Base-by-base conservation (phyloP, 2,329 filamentous ascomycete genomes). In the Fusarium neocosmosporiellum region DNA sequence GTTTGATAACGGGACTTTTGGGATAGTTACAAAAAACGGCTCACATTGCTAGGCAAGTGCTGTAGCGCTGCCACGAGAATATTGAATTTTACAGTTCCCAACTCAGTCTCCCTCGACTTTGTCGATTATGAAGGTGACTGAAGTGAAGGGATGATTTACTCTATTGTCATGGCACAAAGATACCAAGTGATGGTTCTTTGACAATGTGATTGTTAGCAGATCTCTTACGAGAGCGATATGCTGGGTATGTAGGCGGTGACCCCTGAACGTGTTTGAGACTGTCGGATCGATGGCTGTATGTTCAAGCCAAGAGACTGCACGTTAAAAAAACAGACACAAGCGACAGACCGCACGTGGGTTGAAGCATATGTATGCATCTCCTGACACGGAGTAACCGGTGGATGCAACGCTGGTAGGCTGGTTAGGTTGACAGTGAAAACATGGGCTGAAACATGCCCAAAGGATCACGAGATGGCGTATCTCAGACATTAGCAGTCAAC, bases 11-110 rank as follows among this genome's bases (percentile, higher is more conserved):
- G 61, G 70, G 68, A 73, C 72, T 70, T 68, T 65, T 53, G 67
- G 73, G 65, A 65, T 76, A 78, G 69, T 77, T 72, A 75, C 67
- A 77, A 77, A 77, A 77, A 76, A 75, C 34, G 53, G 70, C 66
- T 66, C 62, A 66, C 46, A 69, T 67, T 76, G 69, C 74, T 75
- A 68, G 68, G 71, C 71, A 72, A 75, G 70, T 75, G 75, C 73
- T 61, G 50, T 66, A 76, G 75, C 72, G 69, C 67, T 66, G 73
- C 71, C 69, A 76, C 33, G 64, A 71, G 66, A 72, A 74, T 72
- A 75, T 71, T 48, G 59, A 67, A 72, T 55, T 70, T 70, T 60
- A 63, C 59, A 70, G 48, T 66, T 58, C 57, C 31, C 37, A 67
- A 67, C 55, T 54, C 29, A 31, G 37, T 63, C n/a, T 50, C 62